Conservation (phyloP, 208 protist species). For the Trypanosoma melophagium region DNA sequence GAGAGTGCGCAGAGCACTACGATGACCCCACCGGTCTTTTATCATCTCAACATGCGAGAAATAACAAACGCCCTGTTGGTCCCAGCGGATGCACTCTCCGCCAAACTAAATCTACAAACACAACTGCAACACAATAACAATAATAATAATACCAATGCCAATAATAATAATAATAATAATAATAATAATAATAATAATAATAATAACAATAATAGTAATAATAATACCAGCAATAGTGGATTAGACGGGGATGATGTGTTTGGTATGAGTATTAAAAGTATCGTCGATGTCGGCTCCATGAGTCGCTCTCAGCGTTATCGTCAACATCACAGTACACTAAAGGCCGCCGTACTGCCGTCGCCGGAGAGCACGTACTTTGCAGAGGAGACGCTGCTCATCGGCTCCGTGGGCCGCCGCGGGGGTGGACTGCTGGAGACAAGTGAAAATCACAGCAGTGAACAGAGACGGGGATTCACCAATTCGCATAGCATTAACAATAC, state of each 20-base stretch:
- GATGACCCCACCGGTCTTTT: conserved; percentile 3
- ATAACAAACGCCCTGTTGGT: conserved; percentile 25
- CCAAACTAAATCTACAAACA: neutral
- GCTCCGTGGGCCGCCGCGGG: conserved; percentile 1
- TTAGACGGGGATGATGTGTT: too few species aligned
- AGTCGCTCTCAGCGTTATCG: neutral
- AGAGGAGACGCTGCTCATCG: conserved; percentile 24
- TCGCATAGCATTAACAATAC: neutral
- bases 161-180: neutral
- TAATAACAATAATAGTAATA: neutral
- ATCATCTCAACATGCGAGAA: conserved; percentile 14
- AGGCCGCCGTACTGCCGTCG: neutral
- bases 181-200: too few species aligned
- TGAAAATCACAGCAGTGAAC: neutral
- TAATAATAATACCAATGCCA: neutral
- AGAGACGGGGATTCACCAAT: neutral
- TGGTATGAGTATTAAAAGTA: neutral
- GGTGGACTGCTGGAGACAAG: neutral
- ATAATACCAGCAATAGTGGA: neutral
- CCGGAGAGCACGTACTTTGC: conserved; percentile 19
- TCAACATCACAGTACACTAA: conserved; percentile 14
- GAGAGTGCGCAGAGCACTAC: too few species aligned
- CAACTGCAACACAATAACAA: neutral
- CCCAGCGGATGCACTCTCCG: conserved; percentile 16
- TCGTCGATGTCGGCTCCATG: neutral